Evolutionary conservation across 352 stramenopile species (phyloP).

Genomic region (Globisporangium solare): DNA sequence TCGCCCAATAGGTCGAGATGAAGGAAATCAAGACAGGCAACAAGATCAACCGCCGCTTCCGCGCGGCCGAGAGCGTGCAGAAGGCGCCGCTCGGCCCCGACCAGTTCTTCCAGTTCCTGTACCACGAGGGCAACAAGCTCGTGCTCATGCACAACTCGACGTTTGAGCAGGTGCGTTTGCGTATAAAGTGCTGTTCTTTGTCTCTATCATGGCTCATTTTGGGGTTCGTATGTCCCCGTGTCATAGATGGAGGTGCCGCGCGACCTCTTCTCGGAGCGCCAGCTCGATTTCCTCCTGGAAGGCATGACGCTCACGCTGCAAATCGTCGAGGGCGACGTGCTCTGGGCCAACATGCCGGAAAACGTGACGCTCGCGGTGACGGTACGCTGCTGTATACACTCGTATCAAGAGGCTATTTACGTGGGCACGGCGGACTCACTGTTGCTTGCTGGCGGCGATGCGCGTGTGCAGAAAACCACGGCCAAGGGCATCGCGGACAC

Average conservation of each 20-base stretch:
- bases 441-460: background rate
- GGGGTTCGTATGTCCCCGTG: background rate
- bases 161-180: constrained; percentile 65
- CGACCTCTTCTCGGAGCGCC: constrained; percentile 62
- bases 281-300: constrained; percentile 75
- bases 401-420: too few relatives aligned
- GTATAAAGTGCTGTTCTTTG: too few relatives aligned
- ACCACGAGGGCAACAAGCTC: constrained; percentile 72
- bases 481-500: constrained; percentile 72
- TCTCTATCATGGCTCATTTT: background rate
- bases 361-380: constrained; percentile 69
- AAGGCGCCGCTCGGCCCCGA: constrained; percentile 74
- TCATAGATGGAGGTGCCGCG: constrained; percentile 72
- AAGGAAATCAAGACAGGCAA: constrained; percentile 85
- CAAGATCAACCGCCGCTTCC: constrained; percentile 83
- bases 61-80: constrained; percentile 69
- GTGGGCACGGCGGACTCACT: too few relatives aligned
- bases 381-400: constrained; percentile 17
- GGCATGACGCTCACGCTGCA: constrained; percentile 79
- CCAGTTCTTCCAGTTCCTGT: constrained; percentile 80
- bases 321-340: constrained; percentile 78
- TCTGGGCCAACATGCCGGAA: constrained; percentile 86
- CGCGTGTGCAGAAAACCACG: constrained; percentile 52
- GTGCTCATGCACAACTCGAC: constrained; percentile 80
- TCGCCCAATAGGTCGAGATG: constrained; percentile 51